These are phyloP conservation scores for Rhizopus delemar DNA, from an alignment of 371 early-diverging fungal genomes.

Conservation along the genomic window DNA sequence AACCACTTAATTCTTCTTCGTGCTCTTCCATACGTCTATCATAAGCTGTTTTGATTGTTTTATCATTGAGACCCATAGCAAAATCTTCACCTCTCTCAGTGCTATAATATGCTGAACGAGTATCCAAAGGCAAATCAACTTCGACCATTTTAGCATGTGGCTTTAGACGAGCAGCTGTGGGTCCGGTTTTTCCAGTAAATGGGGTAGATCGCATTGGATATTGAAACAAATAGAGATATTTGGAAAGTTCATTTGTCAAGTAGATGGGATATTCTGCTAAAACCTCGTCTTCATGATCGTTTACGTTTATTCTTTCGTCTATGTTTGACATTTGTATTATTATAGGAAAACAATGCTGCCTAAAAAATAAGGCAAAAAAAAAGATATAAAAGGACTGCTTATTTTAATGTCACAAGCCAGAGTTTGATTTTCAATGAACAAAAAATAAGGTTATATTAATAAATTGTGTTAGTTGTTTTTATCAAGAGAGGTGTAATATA, in stretches of 20 bases:
- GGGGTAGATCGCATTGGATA: slow-evolving; percentile 75
- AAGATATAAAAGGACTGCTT: not conserved
- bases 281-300: slow-evolving; percentile 69
- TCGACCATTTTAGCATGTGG: slow-evolving; percentile 79
- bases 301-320: not conserved
- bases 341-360: not conserved
- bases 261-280: slow-evolving; percentile 80
- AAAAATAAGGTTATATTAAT: too few relatives aligned
- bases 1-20: slow-evolving; percentile 42
- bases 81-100: slow-evolving; percentile 78
- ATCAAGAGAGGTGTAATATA: too few relatives aligned
- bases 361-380: slow-evolving; percentile 1
- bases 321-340: not conserved
- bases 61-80: slow-evolving; percentile 76
- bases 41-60: slow-evolving; percentile 66
- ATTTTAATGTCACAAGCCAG: not conserved
- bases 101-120: slow-evolving; percentile 69
- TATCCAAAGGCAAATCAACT: slow-evolving; percentile 84
- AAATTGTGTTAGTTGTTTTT: too few relatives aligned
- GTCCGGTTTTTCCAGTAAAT: slow-evolving; percentile 48
- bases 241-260: slow-evolving; percentile 65
- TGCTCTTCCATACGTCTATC: slow-evolving; percentile 59
- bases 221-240: slow-evolving; percentile 79
- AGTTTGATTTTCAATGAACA: too few relatives aligned
- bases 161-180: slow-evolving; percentile 77